Conservation (phyloP, 2,329 filamentous ascomycete genomes). For the Claviceps quebecensis region DNA sequence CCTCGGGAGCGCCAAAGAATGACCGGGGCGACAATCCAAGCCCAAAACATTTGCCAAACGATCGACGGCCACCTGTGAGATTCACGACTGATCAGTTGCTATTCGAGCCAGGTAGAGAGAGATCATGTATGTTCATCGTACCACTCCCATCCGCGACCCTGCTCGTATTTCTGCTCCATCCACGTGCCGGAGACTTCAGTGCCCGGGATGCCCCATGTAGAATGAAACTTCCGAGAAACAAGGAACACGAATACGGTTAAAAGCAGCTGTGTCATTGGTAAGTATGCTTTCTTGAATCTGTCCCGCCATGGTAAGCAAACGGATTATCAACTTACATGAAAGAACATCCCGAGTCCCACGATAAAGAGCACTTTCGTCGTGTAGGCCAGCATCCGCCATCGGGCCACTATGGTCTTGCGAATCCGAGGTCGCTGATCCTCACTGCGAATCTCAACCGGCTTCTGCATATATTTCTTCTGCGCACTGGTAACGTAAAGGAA, state of each 20-base stretch:
- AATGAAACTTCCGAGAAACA: conserved; percentile 51
- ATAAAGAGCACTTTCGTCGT: conserved; percentile 33
- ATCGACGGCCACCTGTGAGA: conserved; percentile 43
- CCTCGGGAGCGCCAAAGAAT: conserved; percentile 47
- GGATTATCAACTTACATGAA: conserved; percentile 32
- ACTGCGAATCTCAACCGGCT: conserved; percentile 3
- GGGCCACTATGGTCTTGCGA: conserved; percentile 18
- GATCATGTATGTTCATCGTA: conserved; percentile 12
- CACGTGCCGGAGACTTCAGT: conserved; percentile 45
- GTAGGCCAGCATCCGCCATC: conserved; percentile 28
- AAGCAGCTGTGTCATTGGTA: conserved; percentile 29
- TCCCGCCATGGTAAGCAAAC: not conserved
- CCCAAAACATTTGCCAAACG: conserved; percentile 51
- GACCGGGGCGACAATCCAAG: conserved; percentile 46
- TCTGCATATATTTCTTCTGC: conserved; percentile 30
- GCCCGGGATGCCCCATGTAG: conserved; percentile 43
- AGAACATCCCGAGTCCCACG: conserved; percentile 38
- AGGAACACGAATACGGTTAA: conserved; percentile 47
- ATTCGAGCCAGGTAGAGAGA: not conserved
- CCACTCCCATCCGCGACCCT: conserved; percentile 52
- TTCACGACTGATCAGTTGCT: not conserved
- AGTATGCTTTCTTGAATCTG: too few relatives aligned
- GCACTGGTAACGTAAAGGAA: conserved; percentile 44
- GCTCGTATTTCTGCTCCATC: conserved; percentile 31
- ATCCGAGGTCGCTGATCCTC: conserved; percentile 7